Base-by-base conservation (phyloP, 2,329 filamentous ascomycete genomes). In the Davidsoniella australis region DNA sequence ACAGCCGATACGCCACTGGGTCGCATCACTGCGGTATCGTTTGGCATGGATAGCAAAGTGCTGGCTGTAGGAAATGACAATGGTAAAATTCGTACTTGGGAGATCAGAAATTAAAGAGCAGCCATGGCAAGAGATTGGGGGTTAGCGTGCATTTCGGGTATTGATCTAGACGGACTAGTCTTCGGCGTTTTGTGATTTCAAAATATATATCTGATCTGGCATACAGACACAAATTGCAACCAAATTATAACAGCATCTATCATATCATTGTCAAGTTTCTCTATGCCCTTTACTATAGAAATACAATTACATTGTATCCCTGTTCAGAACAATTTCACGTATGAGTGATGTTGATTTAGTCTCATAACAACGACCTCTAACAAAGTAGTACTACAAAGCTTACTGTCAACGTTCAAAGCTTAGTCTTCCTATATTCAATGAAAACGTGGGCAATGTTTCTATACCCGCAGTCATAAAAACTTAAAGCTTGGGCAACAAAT, bases 31-130 rank as follows among this genome's bases (percentile, higher is more conserved):
- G 71, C 78, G 1, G 75, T 87, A 53, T 80, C 83, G 2, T 82
- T 85, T 61, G 73, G 74, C 17, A 70, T 67, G 5, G 69, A 72
- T 54, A 82, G 78, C 53, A 73, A 82, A 57, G 63, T 88, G 58
- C 62, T 98, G 55, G 85, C 85, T 9, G 83, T 96, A 47, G 89
- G 80, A 16, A 96, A 94, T 59, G 89, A 96, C 61, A 70, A 73
- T 52, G 91, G 91, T 10, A 88, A 86, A 67, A 83, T 96, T 54
- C 75, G 85, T 54, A 63, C 95, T 61, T 98, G 89, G 87, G 87
- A 95, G 67, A 85, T 94, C 56, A 69, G 80, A 60, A 73, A 67
- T 55, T 85, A 73, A 64, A 53, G 39, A 16, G 7, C 20, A 36
- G 16, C 7, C n/a, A 40, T 44, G 17, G 26, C 54, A 51, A 46